phyloP scores from a whole-genome alignment of 345 rosid species.

The Eutrema yunnanense region DNA sequence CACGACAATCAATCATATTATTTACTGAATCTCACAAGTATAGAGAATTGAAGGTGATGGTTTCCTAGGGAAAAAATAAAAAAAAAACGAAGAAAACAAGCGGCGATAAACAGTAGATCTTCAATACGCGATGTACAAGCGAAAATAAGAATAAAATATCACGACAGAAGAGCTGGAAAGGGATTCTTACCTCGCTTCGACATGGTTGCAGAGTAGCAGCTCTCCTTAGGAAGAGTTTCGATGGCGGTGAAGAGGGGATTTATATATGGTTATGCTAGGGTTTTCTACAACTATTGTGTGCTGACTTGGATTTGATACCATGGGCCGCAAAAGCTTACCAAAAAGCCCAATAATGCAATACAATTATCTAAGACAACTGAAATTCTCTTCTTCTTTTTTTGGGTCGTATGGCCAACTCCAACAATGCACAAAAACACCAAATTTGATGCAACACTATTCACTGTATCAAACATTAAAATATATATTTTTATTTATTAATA shows the following conservation, averaged over 20 bases:
- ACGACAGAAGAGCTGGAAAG: neutral
- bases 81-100: neutral
- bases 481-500: too few species aligned
- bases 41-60: neutral
- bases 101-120: neutral
- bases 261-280: slow-evolving; percentile 24
- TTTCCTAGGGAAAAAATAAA: neutral
- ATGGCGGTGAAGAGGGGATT: slow-evolving; percentile 2
- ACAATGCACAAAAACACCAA: too few species aligned
- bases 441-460: too few species aligned
- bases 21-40: neutral
- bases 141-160: neutral
- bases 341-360: slow-evolving; percentile 1
- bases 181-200: slow-evolving; percentile 38
- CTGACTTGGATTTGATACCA: neutral
- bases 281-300: neutral
- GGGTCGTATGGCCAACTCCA: too few species aligned
- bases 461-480: too few species aligned
- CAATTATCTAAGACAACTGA: neutral
- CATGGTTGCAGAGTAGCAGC: slow-evolving; percentile 31
- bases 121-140: neutral
- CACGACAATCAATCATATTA: neutral
- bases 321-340: neutral
- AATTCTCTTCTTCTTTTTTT: neutral
- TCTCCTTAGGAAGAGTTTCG: slow-evolving; percentile 5